Base-by-base conservation (phyloP, 2,329 filamentous ascomycete genomes). In the Neofusicoccum kwambonambiense region DNA sequence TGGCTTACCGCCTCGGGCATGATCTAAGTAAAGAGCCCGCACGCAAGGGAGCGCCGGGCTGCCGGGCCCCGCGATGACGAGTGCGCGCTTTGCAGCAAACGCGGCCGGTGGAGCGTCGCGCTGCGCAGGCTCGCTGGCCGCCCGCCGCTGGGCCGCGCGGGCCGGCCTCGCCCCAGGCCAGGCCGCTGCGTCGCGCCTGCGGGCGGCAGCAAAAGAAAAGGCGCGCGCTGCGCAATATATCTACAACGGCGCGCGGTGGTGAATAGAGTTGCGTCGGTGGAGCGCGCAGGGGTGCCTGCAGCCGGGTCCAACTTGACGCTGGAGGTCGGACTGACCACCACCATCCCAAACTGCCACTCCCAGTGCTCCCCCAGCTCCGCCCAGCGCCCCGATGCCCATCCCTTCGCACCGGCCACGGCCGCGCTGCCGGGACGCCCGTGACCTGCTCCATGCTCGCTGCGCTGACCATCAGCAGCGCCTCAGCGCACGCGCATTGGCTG, bases 401-500 rank as follows among this genome's bases (percentile, higher is more conserved):
- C 60, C 39, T 64, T 50, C 52, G 52, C 52, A 42, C 52, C 47
- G 47, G 13, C 47, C 41, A 61, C 42, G 57, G 57, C 57, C 57
- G 57, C 45, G 57, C 57, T 42, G 51, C 51, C 57, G 44, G 45
- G 41, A 61, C 42, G 45, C 57, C 57, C 57, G 57, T 61, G 57
- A 31, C 42, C 27, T 45, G 56, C 39, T 60, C 41, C 44, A 56
- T 56, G 51, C 56, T 45, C 56, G 42, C 57, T 61, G 57, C 42
- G 57, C 57, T 50, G 57, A 61, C 57, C 42, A 50, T 61, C 57
- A 54, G 61, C 50, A 56, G 66, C 69, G 71, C 72, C 70, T 65
- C 51, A 64, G 65, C 68, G 66, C 42, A 37, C 50, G 65, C 67
- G 71, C 72, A 72, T 70, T 72, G 72, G 71, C 71, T 69, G 69